phyloP scores from a whole-genome alignment of 2,329 filamentous ascomycete genomes.

The Beauveria medogensis region DNA sequence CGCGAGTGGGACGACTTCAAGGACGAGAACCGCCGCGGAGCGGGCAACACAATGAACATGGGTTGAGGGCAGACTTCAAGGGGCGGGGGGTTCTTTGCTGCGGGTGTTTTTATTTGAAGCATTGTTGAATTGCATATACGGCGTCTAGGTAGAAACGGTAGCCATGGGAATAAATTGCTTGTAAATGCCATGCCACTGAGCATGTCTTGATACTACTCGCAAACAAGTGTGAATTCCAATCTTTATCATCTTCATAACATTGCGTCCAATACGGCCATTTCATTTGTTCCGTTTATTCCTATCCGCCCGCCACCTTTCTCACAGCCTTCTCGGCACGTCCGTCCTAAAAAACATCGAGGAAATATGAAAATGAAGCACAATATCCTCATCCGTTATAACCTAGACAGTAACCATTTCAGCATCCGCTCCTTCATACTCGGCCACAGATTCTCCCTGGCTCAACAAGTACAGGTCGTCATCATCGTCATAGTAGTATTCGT shows the following conservation, averaged over 20 bases:
- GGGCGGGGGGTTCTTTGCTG: too few relatives aligned
- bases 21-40: constrained; percentile 79
- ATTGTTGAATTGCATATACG: neutral
- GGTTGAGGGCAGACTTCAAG: constrained; percentile 32
- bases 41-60: constrained; percentile 76
- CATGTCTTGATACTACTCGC: too few relatives aligned
- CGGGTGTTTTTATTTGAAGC: neutral
- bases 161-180: neutral
- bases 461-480: neutral
- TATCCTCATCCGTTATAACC: neutral
- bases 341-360: neutral
- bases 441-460: neutral
- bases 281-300: too few relatives aligned
- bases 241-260: neutral
- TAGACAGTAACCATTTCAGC: neutral
- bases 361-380: neutral
- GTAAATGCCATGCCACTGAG: neutral
- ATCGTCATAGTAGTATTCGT: neutral
- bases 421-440: neutral
- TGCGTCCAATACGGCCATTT: too few relatives aligned
- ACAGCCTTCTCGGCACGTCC: neutral
- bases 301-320: neutral
- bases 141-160: neutral
- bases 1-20: constrained; percentile 91
- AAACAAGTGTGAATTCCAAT: neutral